phyloP scores from a whole-genome alignment of 805 yeast genomes.

The Kuraishia floccosa region DNA sequence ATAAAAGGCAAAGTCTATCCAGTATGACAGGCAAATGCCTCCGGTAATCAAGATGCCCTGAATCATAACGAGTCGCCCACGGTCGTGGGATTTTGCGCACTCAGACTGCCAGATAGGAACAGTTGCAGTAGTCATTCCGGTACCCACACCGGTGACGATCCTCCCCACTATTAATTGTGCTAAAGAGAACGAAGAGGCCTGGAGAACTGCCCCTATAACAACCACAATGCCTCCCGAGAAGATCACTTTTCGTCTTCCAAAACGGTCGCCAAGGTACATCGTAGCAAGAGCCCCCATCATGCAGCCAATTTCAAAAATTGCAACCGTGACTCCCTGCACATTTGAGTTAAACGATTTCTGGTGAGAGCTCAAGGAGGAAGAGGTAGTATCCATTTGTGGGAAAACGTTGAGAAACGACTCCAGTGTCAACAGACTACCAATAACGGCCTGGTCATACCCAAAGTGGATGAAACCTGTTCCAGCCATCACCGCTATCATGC shows the following conservation, averaged over 20 bases:
- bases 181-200: conserved; percentile 19
- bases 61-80: conserved; percentile 26
- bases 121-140: conserved; percentile 30
- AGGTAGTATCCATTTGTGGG: conserved; percentile 14
- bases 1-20: conserved; percentile 29
- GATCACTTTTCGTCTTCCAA: conserved; percentile 26
- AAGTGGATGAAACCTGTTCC: conserved; percentile 9
- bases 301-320: conserved; percentile 40
- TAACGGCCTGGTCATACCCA: conserved; percentile 43
- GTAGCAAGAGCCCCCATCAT: conserved; percentile 27
- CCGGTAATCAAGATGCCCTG: conserved; percentile 24
- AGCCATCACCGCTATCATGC: not conserved
- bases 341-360: conserved; percentile 25
- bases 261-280: conserved; percentile 21
- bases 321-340: conserved; percentile 35
- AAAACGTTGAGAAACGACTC: conserved; percentile 13
- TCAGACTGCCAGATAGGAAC: conserved; percentile 37
- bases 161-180: conserved; percentile 33
- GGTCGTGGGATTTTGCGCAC: conserved; percentile 22
- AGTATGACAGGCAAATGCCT: conserved; percentile 31
- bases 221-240: conserved; percentile 22
- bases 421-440: conserved; percentile 26
- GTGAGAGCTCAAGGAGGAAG: too few species aligned
- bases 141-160: conserved; percentile 32
- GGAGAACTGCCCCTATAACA: conserved; percentile 20